Base-by-base conservation (phyloP, 1,284 basidiomycete species). In the Golubevia pallescens region DNA sequence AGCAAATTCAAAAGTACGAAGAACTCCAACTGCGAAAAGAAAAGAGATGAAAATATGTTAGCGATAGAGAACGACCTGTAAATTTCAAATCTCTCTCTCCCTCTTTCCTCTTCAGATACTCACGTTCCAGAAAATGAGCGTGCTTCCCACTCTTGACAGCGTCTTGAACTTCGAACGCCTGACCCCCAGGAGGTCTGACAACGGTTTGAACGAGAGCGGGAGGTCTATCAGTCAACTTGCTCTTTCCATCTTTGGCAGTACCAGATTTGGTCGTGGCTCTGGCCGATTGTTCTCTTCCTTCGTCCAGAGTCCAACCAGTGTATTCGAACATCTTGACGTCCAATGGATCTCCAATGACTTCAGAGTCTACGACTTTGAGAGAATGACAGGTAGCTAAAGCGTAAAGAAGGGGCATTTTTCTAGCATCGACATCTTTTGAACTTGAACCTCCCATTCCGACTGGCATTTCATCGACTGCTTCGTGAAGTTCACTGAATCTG, bases 321-420 rank as follows among this genome's bases (percentile, higher is more conserved):
- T 96, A 99, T 75, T 93, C 92, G 82, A 99, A 99, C 87, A 88
- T 98, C 66, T 86, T 86, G 73, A 93, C 91, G 82, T 99, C 97
- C 56, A 99, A 87, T 2, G 97, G 97, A 86, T 99, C 97, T 0
- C 97, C 97, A 59, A 99, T 92, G 16, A 93, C 87, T 78, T 94
- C 90, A 2, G 92, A 93, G 71, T 95, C 91, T 21, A 99, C 92
- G 84, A 93, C 91, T 86, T 97, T 97, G 65, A 99, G 88, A 10
- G 93, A 94, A 86, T 99, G 97, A 80, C 97, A 99, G 0, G 97
- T 98, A 7, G 97, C 92, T 55, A 99, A 88, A 2, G 95, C 97
- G 86, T 99, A 92, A 20, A 97, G 87, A 70, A 99, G 92, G 2
- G 91, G 92, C 3, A 93, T 92, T 76, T 93, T 93, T 61, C 88